Evolutionary conservation across 2,329 filamentous ascomycete genomes (phyloP).

Genomic region (Berkeleyomyces rouxiae): DNA sequence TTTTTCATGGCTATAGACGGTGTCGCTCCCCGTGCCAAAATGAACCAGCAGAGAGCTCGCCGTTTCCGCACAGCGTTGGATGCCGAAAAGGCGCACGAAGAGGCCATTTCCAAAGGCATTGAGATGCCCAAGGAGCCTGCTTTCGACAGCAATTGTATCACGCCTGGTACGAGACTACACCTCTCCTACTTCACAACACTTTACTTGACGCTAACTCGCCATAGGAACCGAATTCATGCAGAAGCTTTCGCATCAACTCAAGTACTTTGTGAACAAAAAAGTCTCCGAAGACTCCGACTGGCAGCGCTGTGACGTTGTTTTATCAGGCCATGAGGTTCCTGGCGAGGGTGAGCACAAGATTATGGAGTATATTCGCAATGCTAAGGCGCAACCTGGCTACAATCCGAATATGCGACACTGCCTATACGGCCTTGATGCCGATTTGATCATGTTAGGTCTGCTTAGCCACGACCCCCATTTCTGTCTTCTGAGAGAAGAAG

Average conservation of each 20-base stretch:
- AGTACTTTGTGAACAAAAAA: slow-evolving; percentile 99
- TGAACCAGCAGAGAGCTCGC: slow-evolving; percentile 96
- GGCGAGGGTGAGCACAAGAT: slow-evolving; percentile 99
- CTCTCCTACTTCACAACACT: background rate
- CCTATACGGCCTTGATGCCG: slow-evolving; percentile 89
- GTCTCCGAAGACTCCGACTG: slow-evolving; percentile 92
- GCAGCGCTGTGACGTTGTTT: slow-evolving; percentile 90
- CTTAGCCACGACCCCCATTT: slow-evolving; percentile 98
- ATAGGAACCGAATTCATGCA: slow-evolving; percentile 85
- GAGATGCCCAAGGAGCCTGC: slow-evolving; percentile 90
- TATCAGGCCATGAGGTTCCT: slow-evolving; percentile 94
- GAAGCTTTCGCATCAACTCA: slow-evolving; percentile 79
- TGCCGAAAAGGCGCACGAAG: slow-evolving; percentile 74
- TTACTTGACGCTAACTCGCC: slow-evolving; percentile 13
- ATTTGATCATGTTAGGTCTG: slow-evolving; percentile 95
- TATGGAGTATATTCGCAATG: slow-evolving; percentile 98
- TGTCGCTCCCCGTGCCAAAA: slow-evolving; percentile 93
- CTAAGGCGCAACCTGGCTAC: slow-evolving; percentile 87
- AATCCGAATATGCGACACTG: slow-evolving; percentile 90
- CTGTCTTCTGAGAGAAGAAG: slow-evolving; percentile 88
- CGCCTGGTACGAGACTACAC: slow-evolving; percentile 43
- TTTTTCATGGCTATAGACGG: slow-evolving; percentile 99
- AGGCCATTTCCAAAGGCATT: slow-evolving; percentile 74
- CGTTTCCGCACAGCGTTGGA: slow-evolving; percentile 91
- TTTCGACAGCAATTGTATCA: slow-evolving; percentile 99